These are phyloP conservation scores for Aegilops sharonensis DNA, from an alignment of 176 grass and related monocot species.

Conservation along the genomic window DNA sequence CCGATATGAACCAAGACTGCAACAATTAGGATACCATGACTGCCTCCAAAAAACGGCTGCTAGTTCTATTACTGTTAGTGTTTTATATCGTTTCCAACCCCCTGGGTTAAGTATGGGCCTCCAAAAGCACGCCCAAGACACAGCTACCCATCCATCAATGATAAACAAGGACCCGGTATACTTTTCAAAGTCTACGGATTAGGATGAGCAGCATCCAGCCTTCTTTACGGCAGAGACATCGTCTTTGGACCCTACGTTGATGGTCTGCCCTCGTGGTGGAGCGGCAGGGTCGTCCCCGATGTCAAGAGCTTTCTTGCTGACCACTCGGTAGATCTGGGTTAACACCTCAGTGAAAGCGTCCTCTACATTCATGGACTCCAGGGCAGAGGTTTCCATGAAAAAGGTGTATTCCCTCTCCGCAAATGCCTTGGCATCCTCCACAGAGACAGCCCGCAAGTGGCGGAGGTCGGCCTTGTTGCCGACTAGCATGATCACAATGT, in stretches of 20 bases:
- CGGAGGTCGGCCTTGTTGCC: conserved; percentile 52
- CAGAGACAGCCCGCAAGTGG: conserved; percentile 40
- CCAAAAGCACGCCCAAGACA: background rate
- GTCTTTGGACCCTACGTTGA: background rate
- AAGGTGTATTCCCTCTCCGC: conserved; percentile 37
- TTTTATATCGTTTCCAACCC: background rate
- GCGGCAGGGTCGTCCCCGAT: conserved; percentile 6
- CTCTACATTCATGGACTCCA: conserved; percentile 48
- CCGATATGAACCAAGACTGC: background rate
- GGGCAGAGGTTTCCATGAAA: conserved; percentile 43
- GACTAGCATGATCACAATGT: conserved; percentile 52
- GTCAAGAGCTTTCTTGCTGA: conserved; percentile 42
- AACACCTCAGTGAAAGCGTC: conserved; percentile 43
- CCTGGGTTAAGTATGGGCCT: background rate
- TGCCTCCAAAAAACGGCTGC: background rate
- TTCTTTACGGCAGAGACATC: conserved; percentile 3
- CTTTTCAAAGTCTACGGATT: background rate
- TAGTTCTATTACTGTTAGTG: background rate
- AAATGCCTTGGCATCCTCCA: conserved; percentile 42
- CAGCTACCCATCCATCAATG: background rate
- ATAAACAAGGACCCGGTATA: background rate
- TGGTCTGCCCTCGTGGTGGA: background rate
- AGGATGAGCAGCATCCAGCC: conserved; percentile 7
- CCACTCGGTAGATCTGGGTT: conserved; percentile 33
- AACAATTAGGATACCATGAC: background rate